Base-by-base conservation (phyloP, 2,329 filamentous ascomycete genomes). In the Bipolaris cookei region DNA sequence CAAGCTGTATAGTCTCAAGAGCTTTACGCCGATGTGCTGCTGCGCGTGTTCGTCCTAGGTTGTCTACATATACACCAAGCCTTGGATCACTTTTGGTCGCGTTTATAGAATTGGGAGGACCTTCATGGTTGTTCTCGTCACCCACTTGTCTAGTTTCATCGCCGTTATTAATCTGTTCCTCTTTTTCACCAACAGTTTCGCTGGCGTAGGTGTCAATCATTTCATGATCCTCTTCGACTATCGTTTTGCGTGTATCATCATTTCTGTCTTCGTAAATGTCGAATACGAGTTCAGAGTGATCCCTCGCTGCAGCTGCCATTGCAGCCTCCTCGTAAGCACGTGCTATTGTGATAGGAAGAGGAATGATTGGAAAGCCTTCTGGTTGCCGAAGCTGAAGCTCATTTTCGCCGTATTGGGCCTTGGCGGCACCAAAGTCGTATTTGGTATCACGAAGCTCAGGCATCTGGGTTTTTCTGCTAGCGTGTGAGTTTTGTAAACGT, bases 351-450 rank as follows among this genome's bases (percentile, higher is more conserved):
- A 18, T 49, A 3, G 39, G 49, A 14, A 59, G 43, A 16, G 30
- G 38, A 28, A 49, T 50, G 21, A 59, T 52, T 6, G 56, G 56
- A 20, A 59, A 59, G 20, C 44, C 53, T 16, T 56, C 21, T 25
- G 56, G 55, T n/a, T 50, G 55, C 20, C 34, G 44, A 16, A 58
- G 32, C 11, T 50, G 34, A 11, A 58, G 51, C 5, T 58, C 51
- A 20, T 35, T 34, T 23, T 37, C 39, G 5, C 39, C 16, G 18
- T 48, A 47, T 20, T 32, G 50, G 13, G 50, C 39, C 32, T 54
- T 57, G 16, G 30, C n/a, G n/a, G 25, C 13, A 20, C 44, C 44
- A 20, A 38, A 44, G 16, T 53, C 25, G 39, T 44, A 49, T 16
- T 49, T 23, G 11, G 38, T 45, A n/a, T 49, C 39, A 7, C 6